Base-by-base conservation (phyloP, 371 early-diverging fungal genomes). In the Cladochytrium tenue region DNA sequence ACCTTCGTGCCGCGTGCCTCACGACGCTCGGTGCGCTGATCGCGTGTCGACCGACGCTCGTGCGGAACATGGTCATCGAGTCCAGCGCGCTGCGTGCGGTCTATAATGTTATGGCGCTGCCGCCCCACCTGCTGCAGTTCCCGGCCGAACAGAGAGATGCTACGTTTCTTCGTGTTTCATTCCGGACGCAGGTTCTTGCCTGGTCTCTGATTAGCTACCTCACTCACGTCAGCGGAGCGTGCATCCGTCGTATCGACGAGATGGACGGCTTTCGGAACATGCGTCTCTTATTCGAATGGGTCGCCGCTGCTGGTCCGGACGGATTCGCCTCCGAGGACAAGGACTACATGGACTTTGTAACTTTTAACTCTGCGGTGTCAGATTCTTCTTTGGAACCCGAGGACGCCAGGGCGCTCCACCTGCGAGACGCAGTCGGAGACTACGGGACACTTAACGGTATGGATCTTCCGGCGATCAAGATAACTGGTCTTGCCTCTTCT, bases 221-320 rank as follows among this genome's bases (percentile, higher is more conserved):
- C 33, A 59, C 2, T 28, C 33, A 43, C 25, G 60, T n/a, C 30
- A 52, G 23, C 35, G 62, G 28, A 57, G 58, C 2, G 43, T 53
- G 25, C 53, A 50, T 51, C 30, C 34, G 31, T 27, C 33, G 20
- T 27, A 51, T 67, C 2, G 67, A 67, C n/a, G 62, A 62, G 34
- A 20, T 17, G 55, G 43, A 62, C 28, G 58, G 62, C 26, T 62
- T 60, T 36, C 23, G 23, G 3, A 33, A 35, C 20, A 31, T 67
- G 2, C 28, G 31, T 4, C n/a, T 23, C 17, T 26, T 60, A 2
- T 56, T 67, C 28, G 7, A 25, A 36, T 62, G 67, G 62, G 62
- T 67, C 25, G 25, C 62, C 1, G 7, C 57, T 17, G 67, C 34
- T 26, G 67, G 66, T 15, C 17, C 20, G 25, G 26, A 10, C 33